Base-by-base conservation (phyloP, 495 filamentous ascomycete genomes). In the Tuber indicum region DNA sequence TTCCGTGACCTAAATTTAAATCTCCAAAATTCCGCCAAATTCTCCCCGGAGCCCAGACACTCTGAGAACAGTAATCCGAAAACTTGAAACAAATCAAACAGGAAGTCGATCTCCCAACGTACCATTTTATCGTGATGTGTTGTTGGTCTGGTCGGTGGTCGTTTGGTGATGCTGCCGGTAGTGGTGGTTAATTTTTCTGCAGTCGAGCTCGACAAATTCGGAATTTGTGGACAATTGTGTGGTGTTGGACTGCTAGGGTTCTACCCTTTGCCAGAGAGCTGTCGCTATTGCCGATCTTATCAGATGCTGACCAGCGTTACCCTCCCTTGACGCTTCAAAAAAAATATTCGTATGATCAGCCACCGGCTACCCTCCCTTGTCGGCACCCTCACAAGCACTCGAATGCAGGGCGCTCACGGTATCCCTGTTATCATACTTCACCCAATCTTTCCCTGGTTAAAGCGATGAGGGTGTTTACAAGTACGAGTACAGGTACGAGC, bases 221-320 rank as follows among this genome's bases (percentile, higher is more conserved):
- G 58, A 74, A 76, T 66, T 43, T 52, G 49, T 47, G 43, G 52
- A 49, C n/a, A 41, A 39, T n/a, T 73, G 77, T 79, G 76, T 49
- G 77, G 62, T 76, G 76, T 71, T 77, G 78, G 78, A 80, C 78
- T 80, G 78, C 74, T 80, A 80, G 78, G 78, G 78, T 36, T 80
- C 36, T 74, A 49, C 78, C 78, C 78, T 52, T 12, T 17, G 32
- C 70, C 10, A 46, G 73, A 71, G 44, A n/a, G n/a, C 1, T 21
- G 16, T 32, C 36, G 9, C 6, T 52, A 42, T 52, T 36, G 47
- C 62, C 45, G 10, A 77, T 77, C 74, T 77, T 52, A 77, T 77
- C 75, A 42, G 26, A 75, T 72, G 26, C 1, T 7, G 6, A n/a
- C 32, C 26, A 36, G 58, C 4, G n/a, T 62, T 62, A 62, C 52